Evolutionary conservation across 75 land plant genomes (phyloP), one percentile per base, ranked within the genome.

Genomic region (Picea sitchensis): DNA sequence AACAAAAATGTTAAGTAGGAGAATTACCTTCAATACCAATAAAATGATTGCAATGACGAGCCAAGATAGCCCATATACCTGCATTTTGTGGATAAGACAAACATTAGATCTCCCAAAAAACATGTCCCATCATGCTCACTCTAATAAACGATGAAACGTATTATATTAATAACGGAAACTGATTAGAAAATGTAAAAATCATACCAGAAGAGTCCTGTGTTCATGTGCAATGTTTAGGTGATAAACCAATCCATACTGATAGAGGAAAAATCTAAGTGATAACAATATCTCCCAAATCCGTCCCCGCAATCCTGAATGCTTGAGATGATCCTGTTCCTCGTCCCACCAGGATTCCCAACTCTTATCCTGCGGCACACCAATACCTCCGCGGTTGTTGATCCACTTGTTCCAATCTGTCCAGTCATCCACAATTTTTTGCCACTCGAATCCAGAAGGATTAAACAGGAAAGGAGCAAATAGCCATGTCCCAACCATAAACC

Each of bases 281-380:
- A 98, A 88, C 18, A 98, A 20, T 73, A 89, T 87, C 83, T 98
- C 99, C 57, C 91, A 78, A 8, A 92, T 60, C 38, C 92, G 84
- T 11, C 98, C 99, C 23, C 82, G 77, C 4, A 93, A 71, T 58
- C 87, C 90, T 56, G 99, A 91, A 59, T 86, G 32, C 61, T 90
- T 90, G 65, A 98, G 81, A 79, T 98, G 96, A 14, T 90, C 94
- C 64, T 98, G 98, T 80, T 98, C 99, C 81, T 77, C 88, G 38
- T 93, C 93, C 99, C 99, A 98, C 99, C 99, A 98, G 0, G 99
- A 95, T 81, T 98, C 99, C 99, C 99, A 98, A 81, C 99, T 98
- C 82, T 83, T 95, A 69, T 92, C 88, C 4, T 72, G 82, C n/a
- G 79, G 67, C 32, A 95, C 89, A 17, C 99, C 99, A 77, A 98